These are phyloP conservation scores for barrel medic (Medicago truncatula) DNA, from an alignment of 306 rosid genomes.

Conservation along the genomic window DNA sequence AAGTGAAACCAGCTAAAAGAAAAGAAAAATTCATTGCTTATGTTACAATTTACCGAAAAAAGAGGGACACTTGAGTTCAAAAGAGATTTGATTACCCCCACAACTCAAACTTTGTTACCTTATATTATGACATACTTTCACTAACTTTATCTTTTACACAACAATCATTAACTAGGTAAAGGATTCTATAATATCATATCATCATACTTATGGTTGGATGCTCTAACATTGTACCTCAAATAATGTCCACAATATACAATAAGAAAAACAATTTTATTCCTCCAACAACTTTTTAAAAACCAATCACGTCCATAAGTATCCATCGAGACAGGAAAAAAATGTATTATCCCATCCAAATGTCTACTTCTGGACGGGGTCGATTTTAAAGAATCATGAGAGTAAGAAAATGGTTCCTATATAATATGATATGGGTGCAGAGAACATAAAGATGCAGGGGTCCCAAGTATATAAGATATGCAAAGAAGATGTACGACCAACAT, in stretches of 20 bases:
- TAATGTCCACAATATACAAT: slow-evolving; percentile 27
- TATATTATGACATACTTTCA: slow-evolving; percentile 33
- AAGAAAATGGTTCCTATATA: neutral
- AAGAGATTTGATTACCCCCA: slow-evolving; percentile 40
- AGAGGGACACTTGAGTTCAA: slow-evolving; percentile 14
- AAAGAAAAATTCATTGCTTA: slow-evolving; percentile 3
- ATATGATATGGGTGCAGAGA: slow-evolving; percentile 17
- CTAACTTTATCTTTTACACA: slow-evolving; percentile 34
- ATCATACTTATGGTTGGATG: slow-evolving; percentile 15
- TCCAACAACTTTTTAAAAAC: no score
- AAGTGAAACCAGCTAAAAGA: slow-evolving; percentile 29
- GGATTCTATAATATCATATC: neutral
- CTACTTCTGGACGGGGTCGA: no score
- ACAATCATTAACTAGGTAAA: slow-evolving; percentile 34
- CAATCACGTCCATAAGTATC: no score
- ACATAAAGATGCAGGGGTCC: slow-evolving; percentile 30
- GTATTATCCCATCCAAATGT: no score
- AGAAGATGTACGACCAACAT: slow-evolving; percentile 44
- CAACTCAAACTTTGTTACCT: slow-evolving; percentile 39
- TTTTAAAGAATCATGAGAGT: no score
- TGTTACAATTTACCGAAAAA: slow-evolving; percentile 16
- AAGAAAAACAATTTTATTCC: no score
- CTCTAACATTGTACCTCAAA: slow-evolving; percentile 21
- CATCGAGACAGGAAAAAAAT: no score
- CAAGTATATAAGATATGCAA: slow-evolving; percentile 20